These are phyloP conservation scores for Diplodia sapinea DNA, from an alignment of 2,329 filamentous ascomycete species.

Conservation along the genomic window DNA sequence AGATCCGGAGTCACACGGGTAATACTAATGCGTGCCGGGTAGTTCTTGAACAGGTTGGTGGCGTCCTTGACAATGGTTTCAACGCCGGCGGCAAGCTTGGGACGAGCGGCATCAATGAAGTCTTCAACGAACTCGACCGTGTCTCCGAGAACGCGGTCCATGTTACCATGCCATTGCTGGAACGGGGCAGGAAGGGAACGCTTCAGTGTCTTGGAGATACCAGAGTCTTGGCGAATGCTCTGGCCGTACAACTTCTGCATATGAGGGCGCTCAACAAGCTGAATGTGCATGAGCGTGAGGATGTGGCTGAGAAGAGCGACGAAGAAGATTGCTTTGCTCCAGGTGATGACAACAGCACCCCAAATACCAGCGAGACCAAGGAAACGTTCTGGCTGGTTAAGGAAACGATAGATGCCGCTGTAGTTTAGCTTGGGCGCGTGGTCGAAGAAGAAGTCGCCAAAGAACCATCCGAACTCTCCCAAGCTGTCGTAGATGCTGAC, in stretches of 20 bases:
- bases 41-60: constrained; percentile 84
- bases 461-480: constrained; percentile 99
- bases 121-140: constrained; percentile 90
- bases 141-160: constrained; percentile 86
- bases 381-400: constrained; percentile 96
- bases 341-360: constrained; percentile 92
- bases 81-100: constrained; percentile 84
- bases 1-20: constrained; percentile 79
- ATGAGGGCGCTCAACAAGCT: constrained; percentile 92
- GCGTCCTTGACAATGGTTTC: constrained; percentile 88
- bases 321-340: constrained; percentile 84
- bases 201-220: constrained; percentile 88
- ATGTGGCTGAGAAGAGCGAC: constrained; percentile 86
- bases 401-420: constrained; percentile 94
- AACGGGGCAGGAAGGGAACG: constrained; percentile 83
- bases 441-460: constrained; percentile 97
- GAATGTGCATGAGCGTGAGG: constrained; percentile 84
- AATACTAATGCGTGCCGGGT: constrained; percentile 84
- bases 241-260: constrained; percentile 97
- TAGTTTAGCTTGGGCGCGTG: constrained; percentile 88
- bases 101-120: constrained; percentile 81
- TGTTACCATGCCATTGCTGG: constrained; percentile 80
- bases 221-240: constrained; percentile 82
- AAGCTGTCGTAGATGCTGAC: constrained; percentile 93
- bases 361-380: constrained; percentile 94